These are phyloP conservation scores for Phytophthora multivora DNA, from an alignment of 352 stramenopile genomes.

Conservation along the genomic window DNA sequence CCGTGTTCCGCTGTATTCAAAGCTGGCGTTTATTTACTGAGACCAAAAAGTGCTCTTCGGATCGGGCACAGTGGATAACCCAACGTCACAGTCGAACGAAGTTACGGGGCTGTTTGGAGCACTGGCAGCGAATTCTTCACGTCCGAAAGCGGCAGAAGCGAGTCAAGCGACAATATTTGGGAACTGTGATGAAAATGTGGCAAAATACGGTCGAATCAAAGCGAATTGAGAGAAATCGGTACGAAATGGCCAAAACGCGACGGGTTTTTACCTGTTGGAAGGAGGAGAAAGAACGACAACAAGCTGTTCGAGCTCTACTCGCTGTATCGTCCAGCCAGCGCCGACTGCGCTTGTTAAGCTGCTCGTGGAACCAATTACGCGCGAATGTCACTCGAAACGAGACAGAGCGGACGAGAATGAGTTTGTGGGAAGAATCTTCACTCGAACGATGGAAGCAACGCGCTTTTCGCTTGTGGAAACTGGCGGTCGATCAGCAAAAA, in stretches of 20 bases:
- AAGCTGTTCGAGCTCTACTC: slow-evolving; percentile 20
- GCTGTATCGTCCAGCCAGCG: slow-evolving; percentile 11
- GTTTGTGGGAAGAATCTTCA: slow-evolving; percentile 8
- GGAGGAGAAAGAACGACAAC: slow-evolving; percentile 5
- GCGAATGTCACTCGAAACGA: slow-evolving; percentile 2
- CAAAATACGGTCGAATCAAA: neutral
- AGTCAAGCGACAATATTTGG: neutral
- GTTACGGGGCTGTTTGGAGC: slow-evolving; percentile 19
- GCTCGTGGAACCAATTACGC: slow-evolving; percentile 16
- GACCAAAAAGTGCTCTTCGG: slow-evolving; percentile 23
- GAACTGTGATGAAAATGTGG: slow-evolving; percentile 15
- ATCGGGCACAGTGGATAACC: slow-evolving; percentile 46
- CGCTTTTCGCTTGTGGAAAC: slow-evolving; percentile 16
- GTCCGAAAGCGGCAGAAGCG: slow-evolving; percentile 3
- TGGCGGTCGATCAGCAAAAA: neutral
- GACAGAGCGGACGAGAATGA: slow-evolving; percentile 1
- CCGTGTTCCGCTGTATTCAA: slow-evolving; percentile 48
- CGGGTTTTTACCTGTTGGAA: slow-evolving; percentile 15
- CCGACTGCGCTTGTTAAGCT: slow-evolving; percentile 3
- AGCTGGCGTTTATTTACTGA: slow-evolving; percentile 43
- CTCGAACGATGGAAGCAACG: neutral
- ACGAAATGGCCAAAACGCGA: slow-evolving; percentile 16
- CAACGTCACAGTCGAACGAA: slow-evolving; percentile 28
- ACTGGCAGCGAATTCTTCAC: slow-evolving; percentile 32
- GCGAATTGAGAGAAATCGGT: slow-evolving; percentile 2